phyloP scores from a whole-genome alignment of 257 asterid species.

The Nicotiana knightiana region DNA sequence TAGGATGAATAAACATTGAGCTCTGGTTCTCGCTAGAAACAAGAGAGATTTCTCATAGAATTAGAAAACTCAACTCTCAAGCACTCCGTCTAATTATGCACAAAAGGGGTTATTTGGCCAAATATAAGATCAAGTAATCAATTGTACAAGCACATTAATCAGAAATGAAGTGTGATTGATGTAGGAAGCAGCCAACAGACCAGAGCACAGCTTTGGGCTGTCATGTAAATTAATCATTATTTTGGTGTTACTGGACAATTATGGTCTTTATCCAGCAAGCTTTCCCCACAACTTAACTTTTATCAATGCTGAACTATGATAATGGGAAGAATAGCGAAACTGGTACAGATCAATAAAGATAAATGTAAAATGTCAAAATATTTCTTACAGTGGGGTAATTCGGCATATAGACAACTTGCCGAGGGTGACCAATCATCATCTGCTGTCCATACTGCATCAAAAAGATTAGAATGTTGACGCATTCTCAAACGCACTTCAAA shows the following conservation, averaged over 20 bases:
- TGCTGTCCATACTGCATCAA: slow-evolving; percentile 74
- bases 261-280: background rate
- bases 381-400: slow-evolving; percentile 65
- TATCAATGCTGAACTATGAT: background rate
- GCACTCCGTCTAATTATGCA: background rate
- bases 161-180: background rate
- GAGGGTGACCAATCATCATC: slow-evolving; percentile 87
- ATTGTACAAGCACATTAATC: background rate
- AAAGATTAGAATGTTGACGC: background rate
- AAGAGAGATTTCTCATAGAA: background rate
- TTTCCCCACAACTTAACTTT: background rate
- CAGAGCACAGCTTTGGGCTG: background rate
- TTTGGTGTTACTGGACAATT: background rate
- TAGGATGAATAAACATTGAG: background rate
- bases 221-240: background rate
- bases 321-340: background rate
- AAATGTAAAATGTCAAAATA: background rate
- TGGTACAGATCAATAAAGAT: background rate
- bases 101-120: background rate
- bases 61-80: background rate
- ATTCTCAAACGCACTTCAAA: background rate
- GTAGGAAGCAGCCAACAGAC: background rate
- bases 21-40: background rate
- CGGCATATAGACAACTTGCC: slow-evolving; percentile 81
- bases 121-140: background rate